phyloP scores from a whole-genome alignment of 148 eudicot genomes.

The Silene conica region DNA sequence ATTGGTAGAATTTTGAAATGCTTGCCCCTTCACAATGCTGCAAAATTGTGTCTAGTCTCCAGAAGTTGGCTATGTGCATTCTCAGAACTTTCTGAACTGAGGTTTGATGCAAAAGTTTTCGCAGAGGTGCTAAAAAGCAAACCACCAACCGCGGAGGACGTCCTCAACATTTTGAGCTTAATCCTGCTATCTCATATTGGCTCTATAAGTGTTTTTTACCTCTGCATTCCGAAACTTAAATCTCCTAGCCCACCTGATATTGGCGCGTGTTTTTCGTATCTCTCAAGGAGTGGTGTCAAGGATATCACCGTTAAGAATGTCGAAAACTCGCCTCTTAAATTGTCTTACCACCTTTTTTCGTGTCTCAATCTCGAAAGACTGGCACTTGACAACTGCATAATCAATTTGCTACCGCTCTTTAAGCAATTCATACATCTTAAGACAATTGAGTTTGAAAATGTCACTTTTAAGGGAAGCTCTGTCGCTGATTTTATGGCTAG shows the following conservation, averaged over 20 bases:
- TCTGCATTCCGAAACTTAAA: not conserved
- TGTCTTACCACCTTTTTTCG: slow-evolving; percentile 10
- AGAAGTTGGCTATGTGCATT: slow-evolving; percentile 3
- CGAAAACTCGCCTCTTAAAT: not conserved
- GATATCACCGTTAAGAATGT: slow-evolving; percentile 9
- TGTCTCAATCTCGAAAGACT: slow-evolving; percentile 5
- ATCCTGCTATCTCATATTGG: slow-evolving; percentile 16
- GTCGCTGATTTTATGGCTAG: slow-evolving; percentile 3
- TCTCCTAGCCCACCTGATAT: not conserved
- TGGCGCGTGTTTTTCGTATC: not conserved
- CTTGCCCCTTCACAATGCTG: slow-evolving; percentile 8
- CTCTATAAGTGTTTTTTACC: not conserved
- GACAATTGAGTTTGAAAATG: not conserved
- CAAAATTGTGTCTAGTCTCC: not conserved
- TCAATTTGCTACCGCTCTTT: slow-evolving; percentile 1
- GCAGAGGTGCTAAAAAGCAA: not conserved
- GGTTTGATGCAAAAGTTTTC: not conserved
- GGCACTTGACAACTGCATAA: not conserved
- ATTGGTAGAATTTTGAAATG: slow-evolving; percentile 1
- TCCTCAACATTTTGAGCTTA: not conserved
- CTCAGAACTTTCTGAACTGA: not conserved
- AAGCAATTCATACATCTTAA: not conserved
- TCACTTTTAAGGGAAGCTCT: slow-evolving; percentile 4
- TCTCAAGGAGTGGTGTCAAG: slow-evolving; percentile 10
- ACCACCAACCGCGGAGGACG: not conserved